Percentiles rank a stretch among this genome's conserved stretches.
These are phyloP conservation scores for Cryptosporidium ryanae DNA, from an alignment of 169 alveolate species.

Conservation along the genomic window DNA sequence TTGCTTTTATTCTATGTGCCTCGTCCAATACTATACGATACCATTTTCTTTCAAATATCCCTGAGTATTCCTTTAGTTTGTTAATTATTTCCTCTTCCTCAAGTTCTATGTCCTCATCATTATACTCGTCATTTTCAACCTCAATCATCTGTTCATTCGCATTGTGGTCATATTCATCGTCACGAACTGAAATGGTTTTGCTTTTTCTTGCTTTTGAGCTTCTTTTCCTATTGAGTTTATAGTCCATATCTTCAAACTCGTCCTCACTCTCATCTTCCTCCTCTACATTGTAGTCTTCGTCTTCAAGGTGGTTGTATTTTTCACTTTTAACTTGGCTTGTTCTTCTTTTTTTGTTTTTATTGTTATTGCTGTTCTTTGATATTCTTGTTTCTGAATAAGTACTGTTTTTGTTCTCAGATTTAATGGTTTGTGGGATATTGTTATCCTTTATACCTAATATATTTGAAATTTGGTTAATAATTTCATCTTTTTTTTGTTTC, in stretches of 20 bases:
- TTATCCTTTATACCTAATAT: constrained; percentile 5
- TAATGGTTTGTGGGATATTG: neutral
- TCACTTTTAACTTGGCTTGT: neutral
- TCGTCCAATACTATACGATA: constrained; percentile 93
- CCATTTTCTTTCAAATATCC: constrained; percentile 83
- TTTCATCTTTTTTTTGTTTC: constrained; percentile 21
- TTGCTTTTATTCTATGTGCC: constrained; percentile 95
- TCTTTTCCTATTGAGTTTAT: neutral
- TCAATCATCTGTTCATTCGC: neutral
- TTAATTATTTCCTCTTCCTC: constrained; percentile 64
- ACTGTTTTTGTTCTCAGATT: neutral
- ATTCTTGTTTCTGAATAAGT: too few relatives aligned
- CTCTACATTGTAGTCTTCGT: constrained; percentile 4
- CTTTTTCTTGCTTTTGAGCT: neutral
- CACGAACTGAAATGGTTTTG: neutral
- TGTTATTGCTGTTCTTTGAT: neutral
- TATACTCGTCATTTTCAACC: constrained; percentile 11
- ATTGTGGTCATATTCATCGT: neutral
- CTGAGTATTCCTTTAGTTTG: constrained; percentile 28
- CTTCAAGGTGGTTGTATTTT: neutral
- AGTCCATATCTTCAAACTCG: neutral
- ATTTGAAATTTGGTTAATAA: constrained; percentile 22
- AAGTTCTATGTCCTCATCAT: constrained; percentile 8
- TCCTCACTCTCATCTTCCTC: constrained; percentile 3
- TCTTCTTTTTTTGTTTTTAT: neutral